Evolutionary conservation across 352 stramenopile species (phyloP), one percentile per base, ranked within the genome.

Genomic region (Vaucheria bursata): DNA sequence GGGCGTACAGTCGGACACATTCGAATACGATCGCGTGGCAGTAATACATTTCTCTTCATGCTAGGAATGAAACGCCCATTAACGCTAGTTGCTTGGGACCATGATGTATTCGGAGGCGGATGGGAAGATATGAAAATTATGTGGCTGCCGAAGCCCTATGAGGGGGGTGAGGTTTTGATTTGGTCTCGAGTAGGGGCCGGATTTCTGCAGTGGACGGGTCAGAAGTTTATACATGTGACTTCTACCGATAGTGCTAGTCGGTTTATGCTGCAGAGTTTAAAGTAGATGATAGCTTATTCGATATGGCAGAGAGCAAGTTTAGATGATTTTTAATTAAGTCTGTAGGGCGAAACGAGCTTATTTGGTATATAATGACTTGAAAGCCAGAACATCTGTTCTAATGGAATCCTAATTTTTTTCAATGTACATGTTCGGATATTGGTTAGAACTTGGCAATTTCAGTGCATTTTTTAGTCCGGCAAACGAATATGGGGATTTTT

Each of bases 31-130:
- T 82, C 77, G 3, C 68, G 53, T 38, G 77, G 70, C 6, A 75
- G 71, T 32, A 82, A 82, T 45, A 82, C 77, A 8, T 82, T 79
- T 31, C 70, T 82, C 33, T 82, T 74, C 37, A 79, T 82, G 50
- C 77, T 82, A n/a, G 77, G 77, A 32, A 67, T 82, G 53, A 67
- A 70, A 38, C 77, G 69, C 25, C 77, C 77, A 6, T 40, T 82
- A 34, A 82, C 69, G 36, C 72, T 53, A 25, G 35, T 77, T 37
- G 77, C 77, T 0, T 82, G 77, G 77, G 77, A 82, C 32, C 69
- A 73, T 32, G 77, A 82, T 39, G 77, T 82, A 8, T 49, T 73
- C 4, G 77, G 77, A 1, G 77, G 77, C 18, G 70, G 79, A 4
- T 82, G 77, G 77, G 77, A 82, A 32, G 77, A 82, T 73, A n/a